Conservation (phyloP, 2,329 filamentous ascomycete genomes). For the Akanthomyces dipterigenus region DNA sequence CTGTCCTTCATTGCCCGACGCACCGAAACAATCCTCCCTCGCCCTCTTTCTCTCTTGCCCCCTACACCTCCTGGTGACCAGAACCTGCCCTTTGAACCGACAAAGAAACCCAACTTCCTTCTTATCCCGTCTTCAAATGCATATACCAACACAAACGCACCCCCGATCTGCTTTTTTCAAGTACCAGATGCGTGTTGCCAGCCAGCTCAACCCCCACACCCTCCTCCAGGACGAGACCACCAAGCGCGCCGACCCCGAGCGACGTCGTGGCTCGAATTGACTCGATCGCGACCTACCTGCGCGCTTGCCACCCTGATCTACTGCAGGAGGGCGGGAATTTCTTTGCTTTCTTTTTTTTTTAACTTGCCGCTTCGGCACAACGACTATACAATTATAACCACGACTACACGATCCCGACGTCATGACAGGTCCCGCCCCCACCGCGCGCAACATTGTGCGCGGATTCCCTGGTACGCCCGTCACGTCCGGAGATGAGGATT, state of each 20-base stretch:
- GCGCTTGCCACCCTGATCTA: conserved; percentile 11
- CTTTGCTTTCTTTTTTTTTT: background rate
- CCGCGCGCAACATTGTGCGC: conserved; percentile 49
- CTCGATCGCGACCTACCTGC: conserved; percentile 15
- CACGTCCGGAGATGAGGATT: conserved; percentile 52
- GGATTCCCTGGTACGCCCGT: conserved; percentile 50
- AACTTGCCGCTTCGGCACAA: background rate
- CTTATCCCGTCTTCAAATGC: conserved; percentile 41
- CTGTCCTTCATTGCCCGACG: background rate
- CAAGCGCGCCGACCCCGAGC: conserved; percentile 51
- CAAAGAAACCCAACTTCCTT: background rate
- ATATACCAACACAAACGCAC: conserved; percentile 42
- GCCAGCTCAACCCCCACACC: conserved; percentile 35
- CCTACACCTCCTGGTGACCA: conserved; percentile 23
- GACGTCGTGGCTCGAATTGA: conserved; percentile 48
- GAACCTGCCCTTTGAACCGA: background rate
- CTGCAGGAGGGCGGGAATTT: background rate
- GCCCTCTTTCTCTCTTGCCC: conserved; percentile 12
- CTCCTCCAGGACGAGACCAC: conserved; percentile 44
- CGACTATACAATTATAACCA: background rate
- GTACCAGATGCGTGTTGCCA: conserved; percentile 51
- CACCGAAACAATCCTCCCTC: background rate
- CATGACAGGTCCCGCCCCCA: conserved; percentile 42
- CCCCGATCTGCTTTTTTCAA: conserved; percentile 43
- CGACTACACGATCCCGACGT: conserved; percentile 7